These are phyloP conservation scores for Globisporangium mamillatum DNA, from an alignment of 352 stramenopile genomes.

Conservation along the genomic window DNA sequence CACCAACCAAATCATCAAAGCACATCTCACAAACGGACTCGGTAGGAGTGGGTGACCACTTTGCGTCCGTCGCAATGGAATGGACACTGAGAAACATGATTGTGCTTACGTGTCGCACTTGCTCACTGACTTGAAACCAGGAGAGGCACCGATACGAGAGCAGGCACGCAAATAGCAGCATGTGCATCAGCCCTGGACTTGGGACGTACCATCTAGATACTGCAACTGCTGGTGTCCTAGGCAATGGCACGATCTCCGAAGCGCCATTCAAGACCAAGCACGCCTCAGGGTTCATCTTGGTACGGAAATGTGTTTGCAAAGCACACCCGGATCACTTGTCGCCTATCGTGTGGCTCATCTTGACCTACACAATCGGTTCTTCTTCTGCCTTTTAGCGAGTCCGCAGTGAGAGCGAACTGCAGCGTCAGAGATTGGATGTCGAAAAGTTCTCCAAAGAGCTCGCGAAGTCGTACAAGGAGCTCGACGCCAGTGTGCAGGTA, in stretches of 20 bases:
- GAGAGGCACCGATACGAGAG: neutral
- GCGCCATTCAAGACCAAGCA: slow-evolving; percentile 30
- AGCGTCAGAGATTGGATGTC: slow-evolving; percentile 26
- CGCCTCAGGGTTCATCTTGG: slow-evolving; percentile 29
- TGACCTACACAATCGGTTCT: neutral
- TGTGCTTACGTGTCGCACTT: neutral
- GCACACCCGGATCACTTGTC: neutral
- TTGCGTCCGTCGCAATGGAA: neutral
- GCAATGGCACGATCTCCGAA: slow-evolving; percentile 21
- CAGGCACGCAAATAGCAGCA: neutral
- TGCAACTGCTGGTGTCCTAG: slow-evolving; percentile 6
- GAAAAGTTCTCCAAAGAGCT: slow-evolving; percentile 47
- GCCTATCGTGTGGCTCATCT: neutral
- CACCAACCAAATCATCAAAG: neutral
- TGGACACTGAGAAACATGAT: neutral
- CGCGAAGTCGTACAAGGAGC: slow-evolving; percentile 46
- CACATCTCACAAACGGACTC: neutral
- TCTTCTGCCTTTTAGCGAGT: slow-evolving; percentile 21
- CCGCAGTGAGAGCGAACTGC: slow-evolving; percentile 35
- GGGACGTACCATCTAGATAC: slow-evolving; percentile 26
- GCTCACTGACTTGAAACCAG: neutral
- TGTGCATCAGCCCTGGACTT: slow-evolving; percentile 12
- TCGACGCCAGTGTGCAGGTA: slow-evolving; percentile 38
- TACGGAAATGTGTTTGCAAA: slow-evolving; percentile 7
- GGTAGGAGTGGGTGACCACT: neutral